Evolutionary conservation across 495 filamentous ascomycete genomes (phyloP), one percentile per base, ranked within the genome.

Genomic region (Podospora pseudoanserina): DNA sequence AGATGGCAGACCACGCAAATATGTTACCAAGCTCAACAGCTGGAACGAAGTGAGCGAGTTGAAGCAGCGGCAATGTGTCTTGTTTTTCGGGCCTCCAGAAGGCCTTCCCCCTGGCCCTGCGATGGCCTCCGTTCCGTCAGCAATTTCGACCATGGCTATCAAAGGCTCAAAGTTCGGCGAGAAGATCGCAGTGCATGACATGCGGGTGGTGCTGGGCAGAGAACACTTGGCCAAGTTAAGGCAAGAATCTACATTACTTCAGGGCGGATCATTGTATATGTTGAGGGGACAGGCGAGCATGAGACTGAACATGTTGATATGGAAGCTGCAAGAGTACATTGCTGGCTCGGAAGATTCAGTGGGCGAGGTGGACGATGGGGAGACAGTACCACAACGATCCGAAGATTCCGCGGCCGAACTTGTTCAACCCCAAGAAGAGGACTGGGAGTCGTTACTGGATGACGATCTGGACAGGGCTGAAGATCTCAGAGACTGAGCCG

Each of bases 271-370:
- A 3, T 70, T 85, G 30, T 81, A 83, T 28, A 69, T 83, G 61
- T 70, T 86, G 58, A 73, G 75, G 27, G 69, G 79, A n/a, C 67
- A 68, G n/a, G 72, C 76, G n/a, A 88, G 84, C 1, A 64, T 85
- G 7, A 72, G 83, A 7, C 68, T 87, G 56, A 82, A 92, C 75
- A 60, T 86, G 69, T 73, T 80, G 56, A 70, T 94, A 56, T 92
- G 91, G 90, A 89, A 86, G 71, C 72, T 93, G 18, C 86, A 91
- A 70, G 87, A 85, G 0, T 91, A 86, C 69, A 34, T 90, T 66
- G 72, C 72, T 11, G 71, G 67, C 56, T 63, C 70, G 54, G 56
- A 53, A 23, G n/a, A 44, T 0, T 13, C 49, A 34, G 58, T 18
- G 15, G 44, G 32, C 44, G 16, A 16, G 23, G 9, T 16, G 44